These are phyloP conservation scores for Calonectria leucothoes DNA, from an alignment of 2,329 filamentous ascomycete species.

Conservation along the genomic window DNA sequence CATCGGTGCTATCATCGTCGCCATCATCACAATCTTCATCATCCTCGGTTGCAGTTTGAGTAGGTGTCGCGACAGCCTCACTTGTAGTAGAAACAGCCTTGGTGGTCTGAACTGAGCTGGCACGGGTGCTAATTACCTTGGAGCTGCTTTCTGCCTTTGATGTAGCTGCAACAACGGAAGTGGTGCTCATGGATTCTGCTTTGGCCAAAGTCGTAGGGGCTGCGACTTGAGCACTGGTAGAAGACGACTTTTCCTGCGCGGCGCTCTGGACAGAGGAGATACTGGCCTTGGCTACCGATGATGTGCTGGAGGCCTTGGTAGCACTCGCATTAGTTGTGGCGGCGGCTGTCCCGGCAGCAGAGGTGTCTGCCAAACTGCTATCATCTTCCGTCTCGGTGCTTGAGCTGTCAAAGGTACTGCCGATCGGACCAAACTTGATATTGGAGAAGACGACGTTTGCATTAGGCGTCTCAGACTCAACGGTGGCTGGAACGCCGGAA, in stretches of 20 bases:
- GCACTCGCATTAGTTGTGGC: not conserved
- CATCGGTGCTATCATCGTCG: not conserved
- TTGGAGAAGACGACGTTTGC: slow-evolving; percentile 67
- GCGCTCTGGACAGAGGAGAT: not conserved
- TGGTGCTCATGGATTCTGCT: slow-evolving; percentile 5
- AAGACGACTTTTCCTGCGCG: not conserved
- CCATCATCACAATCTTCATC: slow-evolving; percentile 10
- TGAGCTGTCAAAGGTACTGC: slow-evolving; percentile 57
- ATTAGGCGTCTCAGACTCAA: slow-evolving; percentile 58
- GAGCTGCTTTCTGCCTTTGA: not conserved
- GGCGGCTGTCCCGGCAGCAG: slow-evolving; percentile 3
- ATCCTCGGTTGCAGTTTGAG: not conserved
- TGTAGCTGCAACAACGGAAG: not conserved
- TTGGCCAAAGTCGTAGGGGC: not conserved
- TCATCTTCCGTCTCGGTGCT: slow-evolving; percentile 1
- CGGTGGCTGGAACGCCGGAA: slow-evolving; percentile 62
- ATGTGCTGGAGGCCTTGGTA: not conserved
- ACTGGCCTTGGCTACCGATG: not conserved
- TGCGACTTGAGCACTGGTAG: not conserved
- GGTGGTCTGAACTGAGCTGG: not conserved
- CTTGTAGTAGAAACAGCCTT: slow-evolving; percentile 2
- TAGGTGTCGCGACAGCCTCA: not conserved
- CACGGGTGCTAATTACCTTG: too few relatives aligned
- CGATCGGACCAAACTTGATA: slow-evolving; percentile 67
- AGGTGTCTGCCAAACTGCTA: slow-evolving; percentile 9